A percentile compares a stretch with the other conserved stretches of the same genome.
Conservation (phyloP, 2,329 filamentous ascomycete genomes). For the Phoma sp. region DNA sequence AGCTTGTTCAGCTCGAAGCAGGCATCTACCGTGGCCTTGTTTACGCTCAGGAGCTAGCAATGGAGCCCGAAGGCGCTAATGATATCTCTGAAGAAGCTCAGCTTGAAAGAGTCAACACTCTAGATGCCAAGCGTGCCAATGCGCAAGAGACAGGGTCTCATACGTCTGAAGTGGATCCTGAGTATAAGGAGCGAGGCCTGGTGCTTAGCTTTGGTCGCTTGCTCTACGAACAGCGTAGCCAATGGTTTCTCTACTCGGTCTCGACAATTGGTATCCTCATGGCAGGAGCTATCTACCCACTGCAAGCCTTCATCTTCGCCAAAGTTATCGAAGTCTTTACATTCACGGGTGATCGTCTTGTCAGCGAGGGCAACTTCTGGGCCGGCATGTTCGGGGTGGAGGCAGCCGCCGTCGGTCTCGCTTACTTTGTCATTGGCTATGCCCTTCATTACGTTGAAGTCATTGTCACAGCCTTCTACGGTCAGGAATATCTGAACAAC, state of each 20-base stretch:
- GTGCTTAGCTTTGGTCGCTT: conserved; percentile 44
- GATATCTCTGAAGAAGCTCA: conserved; percentile 12
- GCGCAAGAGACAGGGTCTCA: conserved; percentile 22
- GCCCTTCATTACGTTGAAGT: conserved; percentile 41
- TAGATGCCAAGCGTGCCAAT: conserved; percentile 27
- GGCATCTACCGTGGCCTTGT: conserved; percentile 75
- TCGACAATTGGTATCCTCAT: conserved; percentile 39
- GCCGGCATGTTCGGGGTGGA: conserved; percentile 70
- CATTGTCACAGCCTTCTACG: conserved; percentile 60
- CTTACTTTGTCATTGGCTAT: conserved; percentile 61
- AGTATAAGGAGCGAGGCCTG: conserved; percentile 42
- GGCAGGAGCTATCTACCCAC: conserved; percentile 47
- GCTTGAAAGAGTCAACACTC: conserved; percentile 12
- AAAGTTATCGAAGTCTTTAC: conserved; percentile 49
- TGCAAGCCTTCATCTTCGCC: conserved; percentile 51
- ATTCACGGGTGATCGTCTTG: conserved; percentile 36
- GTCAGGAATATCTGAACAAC: conserved; percentile 67
- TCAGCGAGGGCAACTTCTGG: conserved; percentile 63
- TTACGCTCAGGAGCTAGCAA: conserved; percentile 51
- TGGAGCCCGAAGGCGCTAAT: conserved; percentile 28
- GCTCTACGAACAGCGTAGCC: conserved; percentile 44
- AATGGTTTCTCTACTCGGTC: conserved; percentile 44
- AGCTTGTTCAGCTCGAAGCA: conserved; percentile 66
- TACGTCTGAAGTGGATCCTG: conserved; percentile 24
- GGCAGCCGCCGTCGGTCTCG: conserved; percentile 60